Percentiles rank a stretch among this genome's conserved stretches.
Evolutionary conservation across 2,329 filamentous ascomycete species (phyloP).

Genomic region (Lecanicillium sp.): DNA sequence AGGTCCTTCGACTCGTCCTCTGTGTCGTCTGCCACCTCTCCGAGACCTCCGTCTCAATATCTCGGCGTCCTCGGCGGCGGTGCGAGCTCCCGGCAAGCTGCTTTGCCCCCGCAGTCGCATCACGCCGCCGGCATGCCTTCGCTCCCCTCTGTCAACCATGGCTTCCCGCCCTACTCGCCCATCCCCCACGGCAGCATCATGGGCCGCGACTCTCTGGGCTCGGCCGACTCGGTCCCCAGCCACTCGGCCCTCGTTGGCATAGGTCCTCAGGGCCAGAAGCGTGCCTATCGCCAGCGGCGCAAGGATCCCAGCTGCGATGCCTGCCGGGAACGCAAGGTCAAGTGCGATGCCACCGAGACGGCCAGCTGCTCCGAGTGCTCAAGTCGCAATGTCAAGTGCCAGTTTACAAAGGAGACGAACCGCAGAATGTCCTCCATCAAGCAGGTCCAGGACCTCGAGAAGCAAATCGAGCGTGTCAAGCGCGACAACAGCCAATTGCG

Average conservation of each 20-base stretch:
- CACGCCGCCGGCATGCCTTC: slow-evolving; percentile 46
- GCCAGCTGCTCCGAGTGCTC: slow-evolving; percentile 96
- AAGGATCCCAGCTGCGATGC: slow-evolving; percentile 98
- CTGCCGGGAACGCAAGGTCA: slow-evolving; percentile 76
- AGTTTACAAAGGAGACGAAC: slow-evolving; percentile 99
- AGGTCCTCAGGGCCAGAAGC: slow-evolving; percentile 62
- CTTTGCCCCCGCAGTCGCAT: slow-evolving; percentile 29
- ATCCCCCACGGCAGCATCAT: slow-evolving; percentile 39
- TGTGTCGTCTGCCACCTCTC: slow-evolving; percentile 53
- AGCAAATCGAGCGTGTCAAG: slow-evolving; percentile 72
- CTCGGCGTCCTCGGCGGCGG: slow-evolving; percentile 36
- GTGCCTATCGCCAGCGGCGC: slow-evolving; percentile 86
- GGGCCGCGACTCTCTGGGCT: slow-evolving; percentile 53
- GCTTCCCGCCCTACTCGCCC: slow-evolving; percentile 46
- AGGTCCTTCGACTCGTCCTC: slow-evolving; percentile 58
- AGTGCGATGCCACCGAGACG: slow-evolving; percentile 94
- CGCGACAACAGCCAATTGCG: slow-evolving; percentile 71
- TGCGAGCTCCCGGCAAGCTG: slow-evolving; percentile 39
- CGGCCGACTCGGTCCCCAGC: slow-evolving; percentile 50
- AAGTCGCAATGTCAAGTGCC: slow-evolving; percentile 91
- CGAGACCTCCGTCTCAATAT: slow-evolving; percentile 44
- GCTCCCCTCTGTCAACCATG: slow-evolving; percentile 37
- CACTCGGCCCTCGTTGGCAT: slow-evolving; percentile 9
- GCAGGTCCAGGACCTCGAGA: slow-evolving; percentile 95
- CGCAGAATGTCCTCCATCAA: slow-evolving; percentile 98